Base-by-base conservation (phyloP, 2,329 filamentous ascomycete genomes). In the Helotiales sp. region DNA sequence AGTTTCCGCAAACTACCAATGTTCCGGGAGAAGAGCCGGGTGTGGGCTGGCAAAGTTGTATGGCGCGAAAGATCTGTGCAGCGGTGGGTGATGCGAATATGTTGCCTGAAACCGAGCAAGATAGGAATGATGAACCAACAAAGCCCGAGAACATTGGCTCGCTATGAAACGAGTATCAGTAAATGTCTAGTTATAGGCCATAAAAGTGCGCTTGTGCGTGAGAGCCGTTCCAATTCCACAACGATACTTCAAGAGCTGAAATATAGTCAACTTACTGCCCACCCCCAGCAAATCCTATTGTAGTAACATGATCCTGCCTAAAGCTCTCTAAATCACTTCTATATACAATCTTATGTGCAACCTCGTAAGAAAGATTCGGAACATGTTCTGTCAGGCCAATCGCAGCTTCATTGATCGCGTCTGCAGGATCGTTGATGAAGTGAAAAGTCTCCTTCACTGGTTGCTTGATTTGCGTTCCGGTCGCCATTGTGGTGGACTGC, bases 131-230 rank as follows among this genome's bases (percentile, higher is more conserved):
- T 34, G 64, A 59, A 7, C 75, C 75, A 5, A 77, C 74, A 63
- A 75, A 76, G 58, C 73, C 75, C 30, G 71, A 70, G 61, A 75
- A 76, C 72, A 75, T 75, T 29, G 75, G 75, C 33, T 67, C 65
- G 47, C 63, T 66, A 46, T 7, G 29, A n/a, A 13, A n/a, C n/a
- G 2, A 42, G 12, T 17, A 34, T 24, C 30, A 36, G 27, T 24
- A n/a, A 31, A 46, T 25, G 38, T 53, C 1, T 6, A 15, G 15
- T 22, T 3, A 3, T 5, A n/a, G 15, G 31, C 2, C n/a, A 34
- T 29, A 2, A 48, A 38, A 2, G 7, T 10, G 29, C n/a, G 5
- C 33, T 1, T 49, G 3, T 12, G 12, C 22, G 12, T n/a, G 33
- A 34, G 27, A 27, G 40, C 10, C 1, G 10, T 13, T 25, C 27